A percentile compares a stretch with the other conserved stretches of the same genome.
These are phyloP conservation scores for Rhodamnia rubescens DNA, from an alignment of 345 rosid species.

Conservation along the genomic window DNA sequence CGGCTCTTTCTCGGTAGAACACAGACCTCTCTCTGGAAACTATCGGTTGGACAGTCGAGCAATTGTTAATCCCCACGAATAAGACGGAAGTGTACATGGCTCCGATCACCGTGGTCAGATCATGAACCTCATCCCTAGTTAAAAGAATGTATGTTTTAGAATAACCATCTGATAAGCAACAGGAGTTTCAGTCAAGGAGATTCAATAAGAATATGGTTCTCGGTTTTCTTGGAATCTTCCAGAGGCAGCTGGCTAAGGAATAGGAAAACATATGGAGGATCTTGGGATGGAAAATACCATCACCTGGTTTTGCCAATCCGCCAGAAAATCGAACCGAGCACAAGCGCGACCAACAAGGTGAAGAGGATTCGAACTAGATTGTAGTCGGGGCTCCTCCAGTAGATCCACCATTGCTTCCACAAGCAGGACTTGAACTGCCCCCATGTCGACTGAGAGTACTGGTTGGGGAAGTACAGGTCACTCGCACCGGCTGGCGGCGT, in stretches of 20 bases:
- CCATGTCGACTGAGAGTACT: conserved; percentile 34
- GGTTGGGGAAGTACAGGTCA: conserved; percentile 38
- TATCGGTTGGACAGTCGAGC: conserved; percentile 10
- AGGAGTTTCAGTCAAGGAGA: background rate
- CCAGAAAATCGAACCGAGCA: conserved; percentile 63
- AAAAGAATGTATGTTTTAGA: background rate
- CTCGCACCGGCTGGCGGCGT: conserved; percentile 34
- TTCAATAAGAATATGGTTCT: background rate
- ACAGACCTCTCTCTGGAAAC: conserved; percentile 12
- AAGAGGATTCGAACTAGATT: conserved; percentile 48
- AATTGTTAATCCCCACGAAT: conserved; percentile 12
- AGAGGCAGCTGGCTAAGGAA: background rate
- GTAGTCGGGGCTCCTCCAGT: conserved; percentile 73
- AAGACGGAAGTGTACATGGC: conserved; percentile 11
- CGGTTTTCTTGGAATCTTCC: background rate
- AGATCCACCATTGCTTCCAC: conserved; percentile 67
- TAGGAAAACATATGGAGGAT: background rate
- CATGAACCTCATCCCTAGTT: conserved; percentile 1
- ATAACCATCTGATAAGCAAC: background rate
- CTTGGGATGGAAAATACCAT: background rate
- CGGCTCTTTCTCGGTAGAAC: conserved; percentile 16
- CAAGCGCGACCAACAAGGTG: conserved; percentile 35
- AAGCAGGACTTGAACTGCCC: conserved; percentile 60
- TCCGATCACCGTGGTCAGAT: conserved; percentile 8
- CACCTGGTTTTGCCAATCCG: conserved; percentile 44